Evolutionary conservation across 805 yeast species (phyloP), one percentile per base, ranked within the genome.

Genomic region (Candida awuae): DNA sequence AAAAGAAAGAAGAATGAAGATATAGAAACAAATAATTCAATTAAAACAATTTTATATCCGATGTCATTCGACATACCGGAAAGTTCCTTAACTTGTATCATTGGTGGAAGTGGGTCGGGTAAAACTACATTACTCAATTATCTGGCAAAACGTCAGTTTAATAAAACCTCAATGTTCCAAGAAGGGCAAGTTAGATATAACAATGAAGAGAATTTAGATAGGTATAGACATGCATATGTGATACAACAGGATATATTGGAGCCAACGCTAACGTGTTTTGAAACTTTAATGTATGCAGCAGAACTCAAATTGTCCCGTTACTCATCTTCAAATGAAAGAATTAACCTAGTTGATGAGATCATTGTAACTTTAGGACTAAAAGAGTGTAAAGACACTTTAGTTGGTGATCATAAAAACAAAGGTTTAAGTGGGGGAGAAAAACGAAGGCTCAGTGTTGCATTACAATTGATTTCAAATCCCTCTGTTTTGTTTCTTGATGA

Each of bases 41-140:
- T 64, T 49, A 65, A 66, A 38, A 53, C 61, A 4, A 63, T 77
- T 20, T 61, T 77, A 3, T 54, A 68, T 26, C 57, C 74, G 20
- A 63, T 84, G 34, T 73, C 83, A 2, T 68, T 83, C 43, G 76
- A 75, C 36, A 63, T 83, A 9, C 71, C 74, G 0, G 56, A 72
- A 12, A 83, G 84, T 14, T 65, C 80, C 8, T 58, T 86, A 28
- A 68, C 85, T 58, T 94, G 94, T 6, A 81, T 85, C 8, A 71
- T 86, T 64, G 95, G 95, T 3, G 90, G 94, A 0, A 80, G 88
- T 0, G 95, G 95, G 0, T 76, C 86, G 3, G 95, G 94, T 4
- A 85, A 86, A 52, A 85, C 95, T 0, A 83, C 95, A 0, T 55
- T 85, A 32, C 62, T 85, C 17, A 85, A 85, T 53, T 74, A 75